A percentile compares a stretch with the other conserved stretches of the same genome.
Conservation (phyloP, 2,329 filamentous ascomycete species). For the Cryphonectria japonica region DNA sequence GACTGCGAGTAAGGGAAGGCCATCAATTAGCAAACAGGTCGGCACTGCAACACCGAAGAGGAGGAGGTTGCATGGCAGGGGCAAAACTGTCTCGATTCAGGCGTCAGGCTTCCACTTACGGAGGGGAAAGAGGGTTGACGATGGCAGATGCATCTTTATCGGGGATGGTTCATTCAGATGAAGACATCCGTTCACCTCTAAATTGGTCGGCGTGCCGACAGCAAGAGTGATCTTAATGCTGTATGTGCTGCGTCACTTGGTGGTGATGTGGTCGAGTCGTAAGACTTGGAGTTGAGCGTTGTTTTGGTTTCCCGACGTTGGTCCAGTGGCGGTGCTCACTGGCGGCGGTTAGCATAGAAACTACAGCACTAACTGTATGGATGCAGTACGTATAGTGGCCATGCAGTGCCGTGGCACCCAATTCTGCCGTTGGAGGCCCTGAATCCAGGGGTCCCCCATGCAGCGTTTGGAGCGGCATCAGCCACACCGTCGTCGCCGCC, state of each 20-base stretch:
- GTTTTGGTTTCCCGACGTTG: background rate
- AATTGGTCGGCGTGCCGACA: background rate
- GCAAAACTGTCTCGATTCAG: background rate
- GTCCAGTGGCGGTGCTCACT: background rate
- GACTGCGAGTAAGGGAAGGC: background rate
- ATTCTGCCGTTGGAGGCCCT: background rate
- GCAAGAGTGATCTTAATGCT: background rate
- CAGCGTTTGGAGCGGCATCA: background rate
- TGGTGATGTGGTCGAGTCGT: background rate
- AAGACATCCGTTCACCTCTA: background rate
- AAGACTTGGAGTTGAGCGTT: background rate
- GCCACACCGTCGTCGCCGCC: background rate
- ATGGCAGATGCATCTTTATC: slow-evolving; percentile 25
- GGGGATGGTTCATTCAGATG: slow-evolving; percentile 4
- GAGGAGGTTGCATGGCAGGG: too few relatives aligned
- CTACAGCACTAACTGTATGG: background rate
- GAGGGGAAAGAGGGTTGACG: slow-evolving; percentile 21
- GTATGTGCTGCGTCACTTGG: background rate
- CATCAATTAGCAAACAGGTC: background rate
- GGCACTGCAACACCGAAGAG: background rate
- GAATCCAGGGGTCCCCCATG: background rate
- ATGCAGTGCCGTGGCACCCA: too few relatives aligned
- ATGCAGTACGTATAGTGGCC: too few relatives aligned
- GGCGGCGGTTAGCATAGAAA: background rate
- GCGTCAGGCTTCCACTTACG: background rate